phyloP scores from a whole-genome alignment of 208 protist genomes.

The Wallacemonas sp. region DNA sequence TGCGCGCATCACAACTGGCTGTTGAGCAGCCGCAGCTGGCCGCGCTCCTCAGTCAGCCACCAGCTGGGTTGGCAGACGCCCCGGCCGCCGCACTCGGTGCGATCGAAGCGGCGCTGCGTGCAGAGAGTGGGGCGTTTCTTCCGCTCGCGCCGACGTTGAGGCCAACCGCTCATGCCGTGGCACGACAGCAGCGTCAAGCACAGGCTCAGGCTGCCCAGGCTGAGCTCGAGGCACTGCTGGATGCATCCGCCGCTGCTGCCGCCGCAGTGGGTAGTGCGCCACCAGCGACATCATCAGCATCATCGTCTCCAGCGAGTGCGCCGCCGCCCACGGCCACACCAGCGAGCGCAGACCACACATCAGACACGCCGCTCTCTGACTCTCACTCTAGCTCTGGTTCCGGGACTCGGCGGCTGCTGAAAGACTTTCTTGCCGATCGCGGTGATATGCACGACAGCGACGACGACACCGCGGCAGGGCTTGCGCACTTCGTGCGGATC shows the following conservation, averaged over 20 bases:
- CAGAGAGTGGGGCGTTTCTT: background rate
- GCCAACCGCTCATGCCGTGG: background rate
- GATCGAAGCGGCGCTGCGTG: background rate
- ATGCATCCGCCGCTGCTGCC: background rate
- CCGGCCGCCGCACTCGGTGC: conserved; percentile 13
- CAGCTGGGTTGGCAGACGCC: conserved; percentile 22
- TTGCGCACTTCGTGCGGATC: conserved; percentile 5
- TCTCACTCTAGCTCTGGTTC: too few species aligned
- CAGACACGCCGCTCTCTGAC: too few species aligned
- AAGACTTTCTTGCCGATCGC: too few species aligned
- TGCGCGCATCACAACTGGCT: background rate
- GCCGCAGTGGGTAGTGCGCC: background rate
- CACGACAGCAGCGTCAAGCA: background rate
- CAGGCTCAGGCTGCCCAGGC: background rate
- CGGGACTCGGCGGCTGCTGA: too few species aligned
- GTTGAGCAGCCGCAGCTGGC: conserved; percentile 25
- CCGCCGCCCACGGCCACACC: too few species aligned
- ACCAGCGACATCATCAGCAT: too few species aligned
- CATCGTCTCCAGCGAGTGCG: too few species aligned
- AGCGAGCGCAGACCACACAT: too few species aligned
- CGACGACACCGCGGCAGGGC: too few species aligned
- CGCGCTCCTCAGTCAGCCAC: background rate
- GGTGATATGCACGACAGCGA: too few species aligned
- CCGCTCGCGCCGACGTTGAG: background rate
- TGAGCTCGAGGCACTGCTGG: conserved; percentile 9